Base-by-base conservation (phyloP, 176 grass and related monocot genomes). In the Melocanna baccifera region DNA sequence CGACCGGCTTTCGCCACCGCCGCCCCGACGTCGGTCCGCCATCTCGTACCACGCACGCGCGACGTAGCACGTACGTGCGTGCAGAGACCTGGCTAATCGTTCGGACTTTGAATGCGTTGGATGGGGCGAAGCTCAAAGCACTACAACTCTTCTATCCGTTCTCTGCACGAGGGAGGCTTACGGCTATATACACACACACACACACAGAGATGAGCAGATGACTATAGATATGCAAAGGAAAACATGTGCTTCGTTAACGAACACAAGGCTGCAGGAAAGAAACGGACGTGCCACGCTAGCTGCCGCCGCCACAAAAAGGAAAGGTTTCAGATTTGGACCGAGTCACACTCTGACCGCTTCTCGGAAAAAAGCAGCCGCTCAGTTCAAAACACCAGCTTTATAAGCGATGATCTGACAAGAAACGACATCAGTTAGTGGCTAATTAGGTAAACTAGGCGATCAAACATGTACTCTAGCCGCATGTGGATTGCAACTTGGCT, bases 21-120 rank as follows among this genome's bases (percentile, higher is more conserved):
- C 77, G 87, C 22, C 62, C 23, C n/a, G 37, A 1, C 66, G 23
- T 45, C 5, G 68, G 66, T 76, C 68, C 4, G 82, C 83, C 81
- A 85, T 77, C 36, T 9, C 28, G 43, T 2, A 19, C 7, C 48
- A 12, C 48, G 32, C 23, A 26, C 48, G 5, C 18, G 15, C 28
- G 19, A 30, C 9, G 34, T 36, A 36, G 34, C 34, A 36, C 34
- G 56, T 7, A 46, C 3, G 80, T 12, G 53, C 12, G 62, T 25
- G 57, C 23, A 61, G 23, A 61, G 57, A 26, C 23, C 23, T 6
- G 57, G 23, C 23, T 61, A 61, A 61, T 61, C 57, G 12, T 26
- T 61, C 57, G 23, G 4, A 5, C 6, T 78, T 23, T 15, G 29
- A 67, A 37, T 9, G 4, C 1, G 25, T 16, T 79, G 10, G 43